Evolutionary conservation across 2,329 filamentous ascomycete species (phyloP).

Genomic region (Arthrobotrys conoides): DNA sequence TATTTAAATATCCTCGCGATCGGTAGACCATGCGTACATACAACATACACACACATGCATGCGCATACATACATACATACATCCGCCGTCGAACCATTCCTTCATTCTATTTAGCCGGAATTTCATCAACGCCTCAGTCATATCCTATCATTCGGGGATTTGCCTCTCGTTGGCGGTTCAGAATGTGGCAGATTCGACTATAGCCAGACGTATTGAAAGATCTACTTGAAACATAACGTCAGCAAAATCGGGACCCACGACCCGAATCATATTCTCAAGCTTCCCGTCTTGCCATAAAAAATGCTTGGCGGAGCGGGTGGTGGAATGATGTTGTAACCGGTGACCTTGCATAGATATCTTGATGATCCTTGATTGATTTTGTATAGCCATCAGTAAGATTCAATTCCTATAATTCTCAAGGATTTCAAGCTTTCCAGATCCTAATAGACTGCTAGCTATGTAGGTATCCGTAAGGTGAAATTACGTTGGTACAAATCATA

Average conservation of each 20-base stretch:
- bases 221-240: conserved; percentile 33
- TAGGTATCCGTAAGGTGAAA: no score
- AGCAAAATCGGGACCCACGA: conserved; percentile 22
- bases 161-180: background rate
- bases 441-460: no score
- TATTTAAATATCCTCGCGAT: conserved; percentile 17
- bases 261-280: conserved; percentile 18
- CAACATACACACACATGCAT: conserved; percentile 8
- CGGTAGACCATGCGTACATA: conserved; percentile 16
- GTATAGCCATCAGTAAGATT: background rate
- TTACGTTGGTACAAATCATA: no score
- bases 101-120: conserved; percentile 31
- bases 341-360: background rate
- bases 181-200: conserved; percentile 8
- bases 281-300: conserved; percentile 17
- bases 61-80: conserved; percentile 12
- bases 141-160: background rate
- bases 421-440: no score
- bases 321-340: background rate
- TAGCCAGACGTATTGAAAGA: conserved; percentile 2
- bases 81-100: conserved; percentile 7
- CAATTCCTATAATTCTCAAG: no score
- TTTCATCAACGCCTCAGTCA: conserved; percentile 5
- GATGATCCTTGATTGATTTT: background rate
- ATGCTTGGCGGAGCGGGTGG: conserved; percentile 3